phyloP scores from a whole-genome alignment of 1,284 basidiomycete species.

The Peniophora sp. region DNA sequence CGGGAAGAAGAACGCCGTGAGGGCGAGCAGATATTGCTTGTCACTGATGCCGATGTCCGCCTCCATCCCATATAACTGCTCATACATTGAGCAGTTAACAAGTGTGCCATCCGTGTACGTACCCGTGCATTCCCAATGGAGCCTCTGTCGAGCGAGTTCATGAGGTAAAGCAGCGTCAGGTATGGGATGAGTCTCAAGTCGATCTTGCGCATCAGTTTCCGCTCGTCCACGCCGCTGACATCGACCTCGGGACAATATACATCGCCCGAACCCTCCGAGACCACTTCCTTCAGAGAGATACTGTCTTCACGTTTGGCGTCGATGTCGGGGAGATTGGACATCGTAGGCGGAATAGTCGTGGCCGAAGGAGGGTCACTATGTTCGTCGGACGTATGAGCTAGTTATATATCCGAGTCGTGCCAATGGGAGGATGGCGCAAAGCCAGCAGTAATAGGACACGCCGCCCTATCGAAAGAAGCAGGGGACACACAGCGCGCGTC shows the following conservation, averaged over 20 bases:
- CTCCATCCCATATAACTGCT: constrained; percentile 50
- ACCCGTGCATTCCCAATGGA: constrained; percentile 79
- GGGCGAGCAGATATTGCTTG: constrained; percentile 53
- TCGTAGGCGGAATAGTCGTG: too few relatives aligned
- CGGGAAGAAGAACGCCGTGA: constrained; percentile 61
- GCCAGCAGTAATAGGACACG: too few relatives aligned
- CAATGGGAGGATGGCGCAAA: too few relatives aligned
- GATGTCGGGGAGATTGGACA: too few relatives aligned
- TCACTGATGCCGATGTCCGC: constrained; percentile 47
- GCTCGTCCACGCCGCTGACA: constrained; percentile 49
- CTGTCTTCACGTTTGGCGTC: too few relatives aligned
- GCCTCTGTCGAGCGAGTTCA: constrained; percentile 71
- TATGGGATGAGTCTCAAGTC: constrained; percentile 62
- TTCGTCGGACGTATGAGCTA: too few relatives aligned
- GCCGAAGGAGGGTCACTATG: too few relatives aligned
- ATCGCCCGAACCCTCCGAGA: background rate
- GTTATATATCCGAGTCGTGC: too few relatives aligned
- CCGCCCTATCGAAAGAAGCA: too few relatives aligned
- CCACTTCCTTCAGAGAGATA: too few relatives aligned
- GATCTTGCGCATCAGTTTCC: constrained; percentile 56
- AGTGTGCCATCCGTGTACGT: constrained; percentile 8
- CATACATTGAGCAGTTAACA: background rate
- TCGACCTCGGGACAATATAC: constrained; percentile 47
- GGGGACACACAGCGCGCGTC: too few relatives aligned
- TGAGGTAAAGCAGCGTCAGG: constrained; percentile 65